Percentiles rank a stretch among this genome's conserved stretches.
These are phyloP conservation scores for Plasmodium gallinaceum DNA, from an alignment of 169 alveolate species.

Conservation along the genomic window DNA sequence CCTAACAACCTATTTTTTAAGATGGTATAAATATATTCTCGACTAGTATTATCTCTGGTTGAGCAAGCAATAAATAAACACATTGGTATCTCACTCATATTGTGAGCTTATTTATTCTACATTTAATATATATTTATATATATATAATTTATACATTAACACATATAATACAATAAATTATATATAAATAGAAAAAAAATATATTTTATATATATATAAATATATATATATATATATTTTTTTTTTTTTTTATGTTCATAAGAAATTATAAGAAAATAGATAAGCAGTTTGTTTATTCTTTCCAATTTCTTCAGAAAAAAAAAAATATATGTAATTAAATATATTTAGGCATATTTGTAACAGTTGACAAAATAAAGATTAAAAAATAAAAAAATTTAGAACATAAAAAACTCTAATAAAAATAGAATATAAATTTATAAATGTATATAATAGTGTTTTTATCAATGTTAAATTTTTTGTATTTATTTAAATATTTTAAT, in stretches of 20 bases:
- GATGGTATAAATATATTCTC: constrained; percentile 83
- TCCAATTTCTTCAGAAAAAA: too few species aligned
- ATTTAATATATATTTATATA: constrained; percentile 3
- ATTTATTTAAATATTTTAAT: too few species aligned
- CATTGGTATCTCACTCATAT: constrained; percentile 70
- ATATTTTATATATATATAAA: not conserved
- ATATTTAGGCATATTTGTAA: too few species aligned
- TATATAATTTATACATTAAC: not conserved
- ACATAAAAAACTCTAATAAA: too few species aligned
- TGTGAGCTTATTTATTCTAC: not conserved
- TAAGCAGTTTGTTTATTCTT: too few species aligned
- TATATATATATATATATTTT: not conserved
- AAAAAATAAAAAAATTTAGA: too few species aligned
- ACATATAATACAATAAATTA: not conserved
- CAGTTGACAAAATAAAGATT: too few species aligned
- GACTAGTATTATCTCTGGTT: constrained; percentile 78
- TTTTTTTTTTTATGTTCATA: not conserved
- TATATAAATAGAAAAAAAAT: not conserved
- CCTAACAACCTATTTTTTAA: constrained; percentile 81
- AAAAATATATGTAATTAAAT: too few species aligned
- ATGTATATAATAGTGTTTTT: too few species aligned
- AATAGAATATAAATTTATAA: too few species aligned
- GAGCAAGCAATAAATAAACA: constrained; percentile 84
- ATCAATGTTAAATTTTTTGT: too few species aligned
- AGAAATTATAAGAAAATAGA: not conserved